phyloP scores from a whole-genome alignment of 106 monocot species.

The Gastrodia elata region DNA sequence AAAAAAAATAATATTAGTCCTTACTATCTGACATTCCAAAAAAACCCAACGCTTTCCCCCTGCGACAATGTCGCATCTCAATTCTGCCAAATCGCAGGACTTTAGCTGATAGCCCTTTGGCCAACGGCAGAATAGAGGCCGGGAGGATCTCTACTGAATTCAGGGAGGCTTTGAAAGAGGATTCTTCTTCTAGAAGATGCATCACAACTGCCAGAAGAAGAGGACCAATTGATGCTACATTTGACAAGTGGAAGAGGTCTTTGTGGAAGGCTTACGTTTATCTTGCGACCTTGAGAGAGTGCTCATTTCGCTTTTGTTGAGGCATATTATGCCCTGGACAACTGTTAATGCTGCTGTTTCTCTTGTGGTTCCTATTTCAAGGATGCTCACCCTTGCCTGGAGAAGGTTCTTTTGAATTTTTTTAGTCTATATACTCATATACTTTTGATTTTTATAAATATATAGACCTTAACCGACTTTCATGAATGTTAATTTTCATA shows the following conservation, averaged over 20 bases:
- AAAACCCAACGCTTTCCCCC: slow-evolving; percentile 25
- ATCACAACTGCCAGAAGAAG: too few species aligned
- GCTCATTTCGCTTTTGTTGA: slow-evolving; percentile 37
- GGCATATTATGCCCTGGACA: slow-evolving; percentile 51
- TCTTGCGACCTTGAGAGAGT: slow-evolving; percentile 36
- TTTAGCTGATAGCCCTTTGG: neutral
- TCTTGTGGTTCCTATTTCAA: slow-evolving; percentile 47
- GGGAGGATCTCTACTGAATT: neutral
- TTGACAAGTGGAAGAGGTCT: slow-evolving; percentile 19
- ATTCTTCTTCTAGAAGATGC: neutral
- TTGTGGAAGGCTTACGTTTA: slow-evolving; percentile 40
- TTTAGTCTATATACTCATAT: too few species aligned
- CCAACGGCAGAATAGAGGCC: neutral
- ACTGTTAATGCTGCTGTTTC: slow-evolving; percentile 42
- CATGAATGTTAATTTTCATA: too few species aligned
- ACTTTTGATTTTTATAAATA: too few species aligned
- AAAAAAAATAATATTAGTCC: too few species aligned
- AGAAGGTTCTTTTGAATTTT: slow-evolving; percentile 38
- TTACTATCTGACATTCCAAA: too few species aligned
- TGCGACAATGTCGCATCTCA: slow-evolving; percentile 21
- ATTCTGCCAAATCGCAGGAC: neutral
- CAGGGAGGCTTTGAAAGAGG: neutral
- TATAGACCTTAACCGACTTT: too few species aligned
- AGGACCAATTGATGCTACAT: slow-evolving; percentile 13
- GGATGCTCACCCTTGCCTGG: slow-evolving; percentile 38